Evolutionary conservation across 306 rosid genomes (phyloP).

Genomic region (Prosopis cineraria): DNA sequence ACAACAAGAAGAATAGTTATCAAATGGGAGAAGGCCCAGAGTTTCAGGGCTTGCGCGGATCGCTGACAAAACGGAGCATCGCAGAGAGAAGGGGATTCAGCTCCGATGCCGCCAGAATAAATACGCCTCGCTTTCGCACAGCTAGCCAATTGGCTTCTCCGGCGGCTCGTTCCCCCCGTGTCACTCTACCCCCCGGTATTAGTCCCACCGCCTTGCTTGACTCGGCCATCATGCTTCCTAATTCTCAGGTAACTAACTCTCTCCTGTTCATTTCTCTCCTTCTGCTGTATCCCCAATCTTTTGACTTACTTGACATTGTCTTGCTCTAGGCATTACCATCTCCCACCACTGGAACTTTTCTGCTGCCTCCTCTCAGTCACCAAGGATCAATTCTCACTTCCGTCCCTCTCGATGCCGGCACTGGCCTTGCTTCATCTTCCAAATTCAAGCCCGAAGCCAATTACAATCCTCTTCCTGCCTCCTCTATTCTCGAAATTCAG

Average conservation of each 20-base stretch:
- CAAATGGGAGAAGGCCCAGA: not conserved
- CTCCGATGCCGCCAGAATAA: slow-evolving; percentile 52
- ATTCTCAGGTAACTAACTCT: slow-evolving; percentile 52
- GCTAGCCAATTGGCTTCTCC: slow-evolving; percentile 44
- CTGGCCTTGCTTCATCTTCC: slow-evolving; percentile 36
- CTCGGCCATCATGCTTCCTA: slow-evolving; percentile 73
- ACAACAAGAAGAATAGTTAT: not conserved
- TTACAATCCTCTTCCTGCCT: slow-evolving; percentile 33
- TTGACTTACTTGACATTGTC: not conserved
- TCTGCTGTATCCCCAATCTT: not conserved
- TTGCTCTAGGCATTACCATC: slow-evolving; percentile 67
- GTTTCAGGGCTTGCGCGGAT: slow-evolving; percentile 8
- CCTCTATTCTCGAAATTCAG: slow-evolving; percentile 48
- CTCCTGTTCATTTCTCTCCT: not conserved
- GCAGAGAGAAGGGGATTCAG: slow-evolving; percentile 76
- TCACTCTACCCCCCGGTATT: slow-evolving; percentile 69
- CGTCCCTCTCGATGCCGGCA: slow-evolving; percentile 34
- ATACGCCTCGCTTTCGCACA: slow-evolving; percentile 43
- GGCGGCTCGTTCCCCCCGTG: slow-evolving; percentile 48
- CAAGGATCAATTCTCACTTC: slow-evolving; percentile 39
- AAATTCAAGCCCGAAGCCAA: slow-evolving; percentile 36
- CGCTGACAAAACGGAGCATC: slow-evolving; percentile 39
- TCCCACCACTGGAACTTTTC: slow-evolving; percentile 82
- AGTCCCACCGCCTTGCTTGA: slow-evolving; percentile 80
- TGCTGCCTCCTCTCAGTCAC: slow-evolving; percentile 36